Evolutionary conservation across 2,329 filamentous ascomycete genomes (phyloP).

Genomic region (Fusarium globosum): DNA sequence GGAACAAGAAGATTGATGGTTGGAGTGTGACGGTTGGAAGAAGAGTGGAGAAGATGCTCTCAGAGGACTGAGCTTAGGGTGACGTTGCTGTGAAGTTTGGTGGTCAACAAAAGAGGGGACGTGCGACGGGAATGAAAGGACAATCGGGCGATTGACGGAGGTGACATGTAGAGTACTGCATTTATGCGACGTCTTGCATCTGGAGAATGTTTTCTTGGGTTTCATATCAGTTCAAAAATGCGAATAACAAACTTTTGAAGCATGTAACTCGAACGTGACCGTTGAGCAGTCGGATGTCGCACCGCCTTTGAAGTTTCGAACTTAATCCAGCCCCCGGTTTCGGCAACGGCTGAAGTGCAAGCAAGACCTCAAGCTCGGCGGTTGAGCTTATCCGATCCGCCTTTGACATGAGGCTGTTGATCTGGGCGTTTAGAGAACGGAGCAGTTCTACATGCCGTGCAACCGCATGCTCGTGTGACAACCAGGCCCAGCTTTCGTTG

Average conservation of each 20-base stretch:
- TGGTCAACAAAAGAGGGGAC: not conserved
- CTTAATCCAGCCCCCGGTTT: not conserved
- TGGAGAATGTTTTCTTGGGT: not conserved
- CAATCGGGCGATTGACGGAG: not conserved
- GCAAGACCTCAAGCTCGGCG: not conserved
- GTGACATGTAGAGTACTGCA: not conserved
- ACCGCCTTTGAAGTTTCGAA: not conserved
- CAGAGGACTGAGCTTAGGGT: slow-evolving; percentile 12
- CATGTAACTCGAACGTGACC: not conserved
- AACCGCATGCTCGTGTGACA: too few species aligned
- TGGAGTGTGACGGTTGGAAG: slow-evolving; percentile 54
- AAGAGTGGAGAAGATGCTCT: slow-evolving; percentile 46
- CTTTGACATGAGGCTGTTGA: not conserved
- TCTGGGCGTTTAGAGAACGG: not conserved
- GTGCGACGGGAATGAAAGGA: not conserved
- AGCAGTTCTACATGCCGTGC: not conserved
- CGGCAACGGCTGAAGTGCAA: not conserved
- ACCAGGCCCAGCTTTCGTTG: too few species aligned
- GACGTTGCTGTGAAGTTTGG: not conserved
- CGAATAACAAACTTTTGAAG: not conserved
- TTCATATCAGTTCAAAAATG: not conserved
- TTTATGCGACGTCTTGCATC: not conserved
- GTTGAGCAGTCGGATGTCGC: not conserved
- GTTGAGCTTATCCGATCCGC: not conserved
- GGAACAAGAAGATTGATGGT: slow-evolving; percentile 50